phyloP scores from a whole-genome alignment of 257 asterid species.

The Nicotiana paniculata region DNA sequence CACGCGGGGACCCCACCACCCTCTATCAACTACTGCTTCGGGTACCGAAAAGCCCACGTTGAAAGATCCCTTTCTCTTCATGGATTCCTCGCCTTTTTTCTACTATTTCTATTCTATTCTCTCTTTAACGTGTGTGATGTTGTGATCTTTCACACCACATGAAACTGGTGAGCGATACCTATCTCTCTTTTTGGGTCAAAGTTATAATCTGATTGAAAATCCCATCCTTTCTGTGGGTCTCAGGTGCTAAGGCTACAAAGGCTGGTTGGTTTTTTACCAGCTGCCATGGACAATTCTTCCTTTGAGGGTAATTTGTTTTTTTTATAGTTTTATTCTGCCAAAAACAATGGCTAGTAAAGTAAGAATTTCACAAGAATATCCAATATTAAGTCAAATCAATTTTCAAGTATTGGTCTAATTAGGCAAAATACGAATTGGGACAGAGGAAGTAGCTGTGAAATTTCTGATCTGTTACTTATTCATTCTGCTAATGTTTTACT shows the following conservation, averaged over 20 bases:
- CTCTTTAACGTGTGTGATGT: background rate
- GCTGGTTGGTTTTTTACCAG: conserved; percentile 15
- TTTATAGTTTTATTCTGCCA: background rate
- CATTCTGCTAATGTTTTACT: background rate
- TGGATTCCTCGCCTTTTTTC: conserved; percentile 33
- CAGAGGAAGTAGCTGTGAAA: background rate
- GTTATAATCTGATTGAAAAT: background rate
- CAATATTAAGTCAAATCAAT: background rate
- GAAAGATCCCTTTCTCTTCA: conserved; percentile 44
- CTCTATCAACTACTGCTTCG: conserved; percentile 24
- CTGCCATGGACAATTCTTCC: conserved; percentile 34
- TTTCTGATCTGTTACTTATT: background rate
- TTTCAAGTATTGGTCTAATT: background rate
- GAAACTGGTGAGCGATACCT: background rate
- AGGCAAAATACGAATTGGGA: background rate
- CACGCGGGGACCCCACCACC: conserved; percentile 11
- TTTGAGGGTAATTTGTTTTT: conserved; percentile 36
- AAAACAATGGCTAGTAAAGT: background rate
- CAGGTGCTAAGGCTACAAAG: conserved; percentile 15
- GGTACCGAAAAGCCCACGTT: conserved; percentile 58
- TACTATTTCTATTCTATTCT: background rate
- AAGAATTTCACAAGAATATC: conserved; percentile 4
- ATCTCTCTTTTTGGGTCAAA: background rate
- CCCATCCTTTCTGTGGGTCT: background rate
- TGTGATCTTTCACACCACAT: background rate